Evolutionary conservation across 805 yeast genomes (phyloP).

Genomic region (Jamesozyma jinghongensis): DNA sequence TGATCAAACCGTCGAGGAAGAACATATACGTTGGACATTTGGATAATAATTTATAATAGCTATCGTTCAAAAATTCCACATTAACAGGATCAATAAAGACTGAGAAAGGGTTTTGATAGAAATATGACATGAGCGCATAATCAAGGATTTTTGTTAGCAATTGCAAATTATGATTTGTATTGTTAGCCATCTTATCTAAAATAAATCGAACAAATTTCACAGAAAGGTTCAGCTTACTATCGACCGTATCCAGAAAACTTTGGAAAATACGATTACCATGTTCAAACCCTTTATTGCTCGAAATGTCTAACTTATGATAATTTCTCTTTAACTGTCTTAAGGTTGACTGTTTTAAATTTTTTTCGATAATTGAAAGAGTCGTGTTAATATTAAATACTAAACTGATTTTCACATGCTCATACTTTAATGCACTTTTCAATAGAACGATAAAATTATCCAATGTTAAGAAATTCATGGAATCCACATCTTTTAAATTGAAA

Average conservation of each 20-base stretch:
- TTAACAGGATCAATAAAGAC: constrained; percentile 30
- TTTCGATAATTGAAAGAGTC: constrained; percentile 27
- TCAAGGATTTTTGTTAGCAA: constrained; percentile 27
- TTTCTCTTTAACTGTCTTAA: constrained; percentile 24
- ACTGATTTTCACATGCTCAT: constrained; percentile 21
- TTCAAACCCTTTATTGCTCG: constrained; percentile 28
- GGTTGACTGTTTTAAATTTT: constrained; percentile 26
- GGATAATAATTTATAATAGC: constrained; percentile 19
- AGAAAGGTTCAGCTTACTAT: constrained; percentile 28
- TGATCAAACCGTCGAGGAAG: constrained; percentile 26
- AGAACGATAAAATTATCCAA: constrained; percentile 24
- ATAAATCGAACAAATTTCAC: constrained; percentile 24
- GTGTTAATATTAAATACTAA: constrained; percentile 28
- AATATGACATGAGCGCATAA: constrained; percentile 29
- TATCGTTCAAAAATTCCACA: constrained; percentile 20
- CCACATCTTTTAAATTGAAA: constrained; percentile 29
- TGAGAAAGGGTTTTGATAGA: constrained; percentile 29
- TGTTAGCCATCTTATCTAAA: constrained; percentile 27
- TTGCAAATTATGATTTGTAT: constrained; percentile 26
- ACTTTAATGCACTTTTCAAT: constrained; percentile 21
- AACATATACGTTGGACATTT: constrained; percentile 30
- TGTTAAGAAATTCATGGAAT: constrained; percentile 22
- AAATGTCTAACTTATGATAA: constrained; percentile 23
- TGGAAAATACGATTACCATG: constrained; percentile 28
- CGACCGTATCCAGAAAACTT: constrained; percentile 28